Percentiles rank a stretch among this genome's conserved stretches.
Conservation (phyloP, 106 monocot species). For the Narthecium ossifragum region DNA sequence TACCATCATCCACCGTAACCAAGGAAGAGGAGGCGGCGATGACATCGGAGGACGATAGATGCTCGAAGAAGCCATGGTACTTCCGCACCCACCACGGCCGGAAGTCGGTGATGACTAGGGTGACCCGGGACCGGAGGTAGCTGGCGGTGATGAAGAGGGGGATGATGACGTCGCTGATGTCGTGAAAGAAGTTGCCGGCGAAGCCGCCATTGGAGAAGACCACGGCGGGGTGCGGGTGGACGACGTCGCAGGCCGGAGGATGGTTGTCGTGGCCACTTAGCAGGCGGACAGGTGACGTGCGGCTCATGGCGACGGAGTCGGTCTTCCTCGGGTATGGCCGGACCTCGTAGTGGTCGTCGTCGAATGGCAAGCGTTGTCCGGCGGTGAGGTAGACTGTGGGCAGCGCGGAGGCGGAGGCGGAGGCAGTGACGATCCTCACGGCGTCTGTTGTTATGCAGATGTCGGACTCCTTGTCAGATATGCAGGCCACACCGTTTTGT, state of each 20-base stretch:
- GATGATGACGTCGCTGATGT: slow-evolving; percentile 50
- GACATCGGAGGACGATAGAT: slow-evolving; percentile 13
- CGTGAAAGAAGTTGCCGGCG: slow-evolving; percentile 66
- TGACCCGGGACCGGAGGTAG: slow-evolving; percentile 12
- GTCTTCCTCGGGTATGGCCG: slow-evolving; percentile 36
- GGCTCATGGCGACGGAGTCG: slow-evolving; percentile 33
- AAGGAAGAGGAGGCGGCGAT: slow-evolving; percentile 9
- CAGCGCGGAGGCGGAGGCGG: background rate
- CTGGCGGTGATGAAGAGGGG: slow-evolving; percentile 49
- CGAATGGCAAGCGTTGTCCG: slow-evolving; percentile 3
- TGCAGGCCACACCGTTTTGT: slow-evolving; percentile 30
- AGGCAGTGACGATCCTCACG: slow-evolving; percentile 24
- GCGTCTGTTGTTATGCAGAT: slow-evolving; percentile 30
- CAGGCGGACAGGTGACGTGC: slow-evolving; percentile 21
- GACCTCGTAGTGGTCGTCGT: background rate
- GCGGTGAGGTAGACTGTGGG: slow-evolving; percentile 19
- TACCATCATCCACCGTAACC: background rate
- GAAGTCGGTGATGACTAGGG: slow-evolving; percentile 30
- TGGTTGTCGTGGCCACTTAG: background rate
- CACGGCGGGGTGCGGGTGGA: slow-evolving; percentile 38
- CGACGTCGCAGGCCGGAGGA: slow-evolving; percentile 24
- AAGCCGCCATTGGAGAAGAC: slow-evolving; percentile 60
- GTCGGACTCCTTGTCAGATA: slow-evolving; percentile 25
- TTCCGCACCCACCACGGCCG: slow-evolving; percentile 26
- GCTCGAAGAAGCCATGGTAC: slow-evolving; percentile 23